Conservation (phyloP, 1,284 basidiomycete species). For the Sanghuangporus sanghuang region DNA sequence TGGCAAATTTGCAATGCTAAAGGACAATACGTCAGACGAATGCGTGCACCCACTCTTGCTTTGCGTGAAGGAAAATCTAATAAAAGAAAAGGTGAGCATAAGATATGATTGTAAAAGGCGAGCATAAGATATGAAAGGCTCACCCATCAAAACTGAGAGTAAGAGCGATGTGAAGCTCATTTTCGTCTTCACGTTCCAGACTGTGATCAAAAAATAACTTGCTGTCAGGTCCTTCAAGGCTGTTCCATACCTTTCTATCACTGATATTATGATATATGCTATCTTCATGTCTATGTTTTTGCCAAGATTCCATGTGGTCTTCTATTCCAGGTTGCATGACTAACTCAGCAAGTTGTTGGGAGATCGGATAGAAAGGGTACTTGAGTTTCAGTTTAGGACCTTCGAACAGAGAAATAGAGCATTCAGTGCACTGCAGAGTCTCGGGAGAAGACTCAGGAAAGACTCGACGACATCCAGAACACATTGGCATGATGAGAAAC, state of each 20-base stretch:
- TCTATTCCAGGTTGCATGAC: slow-evolving; percentile 6
- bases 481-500: too few relatives aligned
- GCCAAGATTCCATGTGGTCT: slow-evolving; percentile 7
- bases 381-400: neutral
- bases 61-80: neutral
- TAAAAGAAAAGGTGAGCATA: neutral
- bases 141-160: slow-evolving; percentile 16
- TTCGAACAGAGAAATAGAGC: neutral
- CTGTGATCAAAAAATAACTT: slow-evolving; percentile 14
- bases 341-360: slow-evolving; percentile 2
- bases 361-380: neutral
- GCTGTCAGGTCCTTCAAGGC: slow-evolving; percentile 14
- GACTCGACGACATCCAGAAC: too few relatives aligned
- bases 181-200: neutral
- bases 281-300: neutral
- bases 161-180: slow-evolving; percentile 16
- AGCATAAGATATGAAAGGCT: neutral
- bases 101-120: neutral
- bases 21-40: slow-evolving; percentile 2
- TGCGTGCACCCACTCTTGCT: slow-evolving; percentile 3
- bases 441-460: too few relatives aligned
- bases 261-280: neutral
- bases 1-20: neutral
- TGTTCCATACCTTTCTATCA: slow-evolving; percentile 17
- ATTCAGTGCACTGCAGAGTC: too few relatives aligned